Evolutionary conservation across 2,329 filamentous ascomycete species (phyloP).

Genomic region (Sarocladiaceae sp.): DNA sequence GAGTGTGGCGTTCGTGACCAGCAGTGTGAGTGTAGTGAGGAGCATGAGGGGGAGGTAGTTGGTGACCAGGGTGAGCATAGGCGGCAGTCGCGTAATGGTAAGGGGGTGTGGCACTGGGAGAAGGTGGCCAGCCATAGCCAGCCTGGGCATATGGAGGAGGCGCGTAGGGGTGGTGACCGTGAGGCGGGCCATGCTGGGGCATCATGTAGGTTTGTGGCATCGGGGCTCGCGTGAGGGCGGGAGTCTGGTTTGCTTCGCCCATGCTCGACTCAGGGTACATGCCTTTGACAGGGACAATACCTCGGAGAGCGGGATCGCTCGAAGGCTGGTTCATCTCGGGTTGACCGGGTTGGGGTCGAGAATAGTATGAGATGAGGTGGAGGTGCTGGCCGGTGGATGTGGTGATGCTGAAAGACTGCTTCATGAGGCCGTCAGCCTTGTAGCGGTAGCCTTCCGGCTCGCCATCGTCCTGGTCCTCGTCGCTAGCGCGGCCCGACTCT

Average conservation of each 20-base stretch:
- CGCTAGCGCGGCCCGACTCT: constrained; percentile 72
- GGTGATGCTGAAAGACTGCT: constrained; percentile 99
- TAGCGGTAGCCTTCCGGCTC: constrained; percentile 90
- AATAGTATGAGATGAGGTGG: constrained; percentile 96
- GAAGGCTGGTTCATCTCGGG: constrained; percentile 75
- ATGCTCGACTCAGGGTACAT: constrained; percentile 97
- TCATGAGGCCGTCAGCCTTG: constrained; percentile 96
- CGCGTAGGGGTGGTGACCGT: constrained; percentile 24
- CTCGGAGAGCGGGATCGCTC: constrained; percentile 69
- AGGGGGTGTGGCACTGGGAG: constrained; percentile 47
- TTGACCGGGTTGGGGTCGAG: constrained; percentile 66
- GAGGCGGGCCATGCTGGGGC: constrained; percentile 24
- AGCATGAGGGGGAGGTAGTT: constrained; percentile 19
- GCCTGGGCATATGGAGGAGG: constrained; percentile 35
- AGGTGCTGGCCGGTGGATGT: constrained; percentile 84
- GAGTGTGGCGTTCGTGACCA: constrained; percentile 12
- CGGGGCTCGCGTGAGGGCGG: constrained; percentile 71
- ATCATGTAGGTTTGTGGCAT: constrained; percentile 40
- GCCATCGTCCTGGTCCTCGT: constrained; percentile 77
- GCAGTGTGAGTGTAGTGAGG: constrained; percentile 24
- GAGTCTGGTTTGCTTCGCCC: constrained; percentile 74
- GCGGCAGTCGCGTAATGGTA: constrained; percentile 39
- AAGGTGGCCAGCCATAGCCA: constrained; percentile 49
- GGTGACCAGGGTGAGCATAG: constrained; percentile 22
- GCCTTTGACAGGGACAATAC: constrained; percentile 82